Percentiles rank a stretch among this genome's conserved stretches.
Evolutionary conservation across 148 eudicot genomes (phyloP).

Genomic region (Arctostaphylos glauca): DNA sequence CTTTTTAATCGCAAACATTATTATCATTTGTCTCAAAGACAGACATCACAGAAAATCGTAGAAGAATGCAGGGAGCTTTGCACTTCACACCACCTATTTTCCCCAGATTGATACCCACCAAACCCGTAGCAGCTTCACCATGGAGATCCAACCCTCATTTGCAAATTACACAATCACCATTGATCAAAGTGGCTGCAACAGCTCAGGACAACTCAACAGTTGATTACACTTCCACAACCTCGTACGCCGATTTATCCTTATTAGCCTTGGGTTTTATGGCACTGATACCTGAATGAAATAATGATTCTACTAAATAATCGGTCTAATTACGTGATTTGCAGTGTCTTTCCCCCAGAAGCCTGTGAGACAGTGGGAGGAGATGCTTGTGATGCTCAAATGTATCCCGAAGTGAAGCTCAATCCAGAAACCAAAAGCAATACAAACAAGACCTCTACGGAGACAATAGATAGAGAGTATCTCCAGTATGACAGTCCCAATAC

Average conservation of each 20-base stretch:
- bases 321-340: conserved; percentile 4
- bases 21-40: not conserved
- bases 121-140: conserved; percentile 11
- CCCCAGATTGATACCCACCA: conserved; percentile 8
- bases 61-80: conserved; percentile 50
- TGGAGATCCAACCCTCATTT: not conserved
- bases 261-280: not conserved
- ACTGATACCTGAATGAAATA: not conserved
- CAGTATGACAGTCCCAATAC: conserved; percentile 51
- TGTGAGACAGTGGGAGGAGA: conserved; percentile 64
- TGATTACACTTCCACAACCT: conserved; percentile 48
- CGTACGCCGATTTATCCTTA: conserved; percentile 30
- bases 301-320: not conserved
- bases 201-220: conserved; percentile 28
- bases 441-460: conserved; percentile 12
- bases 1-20: not conserved
- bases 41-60: not conserved
- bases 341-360: conserved; percentile 79
- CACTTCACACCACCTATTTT: conserved; percentile 30
- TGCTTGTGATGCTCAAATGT: conserved; percentile 48
- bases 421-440: conserved; percentile 17
- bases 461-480: conserved; percentile 59
- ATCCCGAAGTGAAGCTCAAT: conserved; percentile 51
- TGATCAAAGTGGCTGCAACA: conserved; percentile 25
- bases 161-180: not conserved